Percentiles rank a stretch among this genome's conserved stretches.
Evolutionary conservation across 345 rosid species (phyloP).

Genomic region (Melaleuca alternifolia): DNA sequence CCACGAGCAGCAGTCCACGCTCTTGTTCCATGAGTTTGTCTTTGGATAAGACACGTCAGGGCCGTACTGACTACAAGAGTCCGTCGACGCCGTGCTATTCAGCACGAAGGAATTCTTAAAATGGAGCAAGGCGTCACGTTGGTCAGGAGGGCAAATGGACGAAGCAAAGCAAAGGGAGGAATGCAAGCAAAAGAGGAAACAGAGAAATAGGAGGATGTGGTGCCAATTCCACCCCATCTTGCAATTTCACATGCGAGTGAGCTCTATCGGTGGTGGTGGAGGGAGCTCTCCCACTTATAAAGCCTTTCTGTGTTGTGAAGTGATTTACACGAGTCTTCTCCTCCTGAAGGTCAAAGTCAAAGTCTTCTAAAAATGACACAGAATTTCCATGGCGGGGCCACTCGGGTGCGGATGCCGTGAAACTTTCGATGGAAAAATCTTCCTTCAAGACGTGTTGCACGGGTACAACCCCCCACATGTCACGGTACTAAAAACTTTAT

Average conservation of each 20-base stretch:
- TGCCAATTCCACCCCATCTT: neutral
- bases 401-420: neutral
- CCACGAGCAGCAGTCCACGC: neutral
- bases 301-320: too few species aligned
- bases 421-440: neutral
- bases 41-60: neutral
- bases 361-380: neutral
- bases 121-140: neutral
- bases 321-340: neutral
- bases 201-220: neutral
- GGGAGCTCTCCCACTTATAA: neutral
- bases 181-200: neutral
- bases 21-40: neutral
- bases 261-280: neutral
- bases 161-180: neutral
- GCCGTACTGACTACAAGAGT: neutral
- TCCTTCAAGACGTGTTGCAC: too few species aligned
- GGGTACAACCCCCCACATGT: neutral
- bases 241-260: neutral
- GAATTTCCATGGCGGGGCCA: neutral
- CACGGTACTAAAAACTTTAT: fast-evolving
- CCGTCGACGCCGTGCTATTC: neutral
- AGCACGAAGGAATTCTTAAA: neutral
- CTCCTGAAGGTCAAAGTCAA: neutral
- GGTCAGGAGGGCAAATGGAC: neutral